These are phyloP conservation scores for Diaporthe australafricana DNA, from an alignment of 2,329 filamentous ascomycete species.

Conservation along the genomic window DNA sequence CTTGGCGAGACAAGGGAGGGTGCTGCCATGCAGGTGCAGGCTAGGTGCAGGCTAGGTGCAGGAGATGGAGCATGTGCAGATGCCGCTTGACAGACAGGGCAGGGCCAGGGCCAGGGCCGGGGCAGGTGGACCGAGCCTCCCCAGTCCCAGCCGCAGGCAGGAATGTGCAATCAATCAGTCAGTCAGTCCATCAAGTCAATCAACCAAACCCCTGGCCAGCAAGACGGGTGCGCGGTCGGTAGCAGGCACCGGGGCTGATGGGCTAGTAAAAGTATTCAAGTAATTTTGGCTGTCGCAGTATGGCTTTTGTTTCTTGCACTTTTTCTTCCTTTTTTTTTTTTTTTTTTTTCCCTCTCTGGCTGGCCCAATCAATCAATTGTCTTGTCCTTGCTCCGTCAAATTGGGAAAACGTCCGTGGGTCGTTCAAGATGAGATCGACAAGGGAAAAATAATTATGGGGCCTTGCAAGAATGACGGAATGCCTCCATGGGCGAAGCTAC, in stretches of 20 bases:
- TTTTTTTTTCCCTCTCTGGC: neutral
- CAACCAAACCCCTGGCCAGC: neutral
- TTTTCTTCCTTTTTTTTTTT: too few relatives aligned
- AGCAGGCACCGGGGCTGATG: too few relatives aligned
- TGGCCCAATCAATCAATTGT: too few relatives aligned
- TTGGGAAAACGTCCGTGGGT: slow-evolving; percentile 12
- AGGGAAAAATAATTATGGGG: slow-evolving; percentile 14
- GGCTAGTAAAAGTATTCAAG: too few relatives aligned
- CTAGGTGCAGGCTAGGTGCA: slow-evolving; percentile 21
- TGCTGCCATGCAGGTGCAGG: slow-evolving; percentile 23
- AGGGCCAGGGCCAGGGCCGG: neutral
- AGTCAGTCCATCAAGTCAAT: too few relatives aligned
- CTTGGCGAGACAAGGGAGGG: slow-evolving; percentile 28
- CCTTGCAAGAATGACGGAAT: slow-evolving; percentile 24
- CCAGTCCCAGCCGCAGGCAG: slow-evolving; percentile 6
- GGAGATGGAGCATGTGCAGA: slow-evolving; percentile 25
- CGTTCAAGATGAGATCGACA: slow-evolving; percentile 27
- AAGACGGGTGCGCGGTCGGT: too few relatives aligned
- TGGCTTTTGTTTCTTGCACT: neutral
- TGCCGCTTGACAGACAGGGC: slow-evolving; percentile 15
- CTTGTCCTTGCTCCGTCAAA: neutral
- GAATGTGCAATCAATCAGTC: neutral
- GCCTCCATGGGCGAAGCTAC: slow-evolving; percentile 20
- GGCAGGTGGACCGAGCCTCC: neutral
- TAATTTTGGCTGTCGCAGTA: neutral